Conservation (phyloP, 108 stramenopile genomes). For the Conticribra guillardii region DNA sequence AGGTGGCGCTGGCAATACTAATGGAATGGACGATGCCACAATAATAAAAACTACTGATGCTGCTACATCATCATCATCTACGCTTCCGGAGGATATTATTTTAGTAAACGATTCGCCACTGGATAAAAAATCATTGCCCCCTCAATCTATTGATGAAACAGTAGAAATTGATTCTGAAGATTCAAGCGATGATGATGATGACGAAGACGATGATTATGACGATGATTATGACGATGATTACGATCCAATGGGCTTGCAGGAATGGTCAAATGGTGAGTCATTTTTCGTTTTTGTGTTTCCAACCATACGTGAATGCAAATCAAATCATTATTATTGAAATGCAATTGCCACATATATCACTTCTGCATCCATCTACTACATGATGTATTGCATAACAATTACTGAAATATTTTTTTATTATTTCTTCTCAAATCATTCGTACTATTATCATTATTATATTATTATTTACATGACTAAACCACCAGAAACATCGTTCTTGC, state of each 20-base stretch:
- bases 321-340: too few species aligned
- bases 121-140: not conserved
- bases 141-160: not conserved
- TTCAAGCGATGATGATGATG: not conserved
- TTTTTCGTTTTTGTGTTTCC: not conserved
- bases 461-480: too few species aligned
- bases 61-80: too few species aligned
- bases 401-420: too few species aligned
- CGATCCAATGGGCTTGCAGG: constrained; percentile 40
- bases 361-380: not conserved
- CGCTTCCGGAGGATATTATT: too few species aligned
- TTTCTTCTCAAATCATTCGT: too few species aligned
- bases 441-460: too few species aligned
- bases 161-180: not conserved
- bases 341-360: not conserved
- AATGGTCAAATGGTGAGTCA: constrained; percentile 37
- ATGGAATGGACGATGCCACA: too few species aligned
- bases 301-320: too few species aligned
- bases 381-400: too few species aligned
- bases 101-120: not conserved
- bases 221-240: not conserved
- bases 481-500: constrained; percentile 32
- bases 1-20: too few species aligned
- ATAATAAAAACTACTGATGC: too few species aligned
- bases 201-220: not conserved